Conservation (phyloP, 805 yeast species). For the Kurtzmaniella cleridarum region DNA sequence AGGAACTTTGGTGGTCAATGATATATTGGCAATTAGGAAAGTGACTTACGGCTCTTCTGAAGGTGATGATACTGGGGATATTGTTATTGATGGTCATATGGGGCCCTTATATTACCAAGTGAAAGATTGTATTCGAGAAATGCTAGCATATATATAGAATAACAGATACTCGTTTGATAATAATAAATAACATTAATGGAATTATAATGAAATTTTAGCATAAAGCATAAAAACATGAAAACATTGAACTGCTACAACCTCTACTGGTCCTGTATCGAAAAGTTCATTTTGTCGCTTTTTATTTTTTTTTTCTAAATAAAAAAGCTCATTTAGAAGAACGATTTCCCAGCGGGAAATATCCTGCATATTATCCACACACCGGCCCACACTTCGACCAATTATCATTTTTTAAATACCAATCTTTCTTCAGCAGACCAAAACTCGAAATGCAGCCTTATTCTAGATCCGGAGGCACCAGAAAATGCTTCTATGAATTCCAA, state of each 20-base stretch:
- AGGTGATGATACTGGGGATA: slow-evolving; percentile 63
- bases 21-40: slow-evolving; percentile 68
- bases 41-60: slow-evolving; percentile 35
- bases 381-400: slow-evolving; percentile 1
- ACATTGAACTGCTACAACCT: too few relatives aligned
- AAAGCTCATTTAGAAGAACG: background rate
- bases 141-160: slow-evolving; percentile 76
- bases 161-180: too few relatives aligned
- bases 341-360: background rate
- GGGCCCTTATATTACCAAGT: slow-evolving; percentile 74
- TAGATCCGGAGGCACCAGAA: slow-evolving; percentile 44
- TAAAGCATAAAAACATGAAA: too few relatives aligned
- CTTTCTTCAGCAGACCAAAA: background rate
- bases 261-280: background rate
- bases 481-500: slow-evolving; percentile 44
- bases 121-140: slow-evolving; percentile 60
- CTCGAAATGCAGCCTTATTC: slow-evolving; percentile 40
- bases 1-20: slow-evolving; percentile 85
- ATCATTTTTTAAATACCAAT: background rate
- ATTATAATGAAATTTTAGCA: too few relatives aligned
- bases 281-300: background rate
- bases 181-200: too few relatives aligned
- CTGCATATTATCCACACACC: background rate
- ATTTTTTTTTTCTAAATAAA: too few relatives aligned
- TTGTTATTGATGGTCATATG: slow-evolving; percentile 79